Conservation (phyloP, 2,329 filamentous ascomycete species). For the Bimuria novae-zelandiae region DNA sequence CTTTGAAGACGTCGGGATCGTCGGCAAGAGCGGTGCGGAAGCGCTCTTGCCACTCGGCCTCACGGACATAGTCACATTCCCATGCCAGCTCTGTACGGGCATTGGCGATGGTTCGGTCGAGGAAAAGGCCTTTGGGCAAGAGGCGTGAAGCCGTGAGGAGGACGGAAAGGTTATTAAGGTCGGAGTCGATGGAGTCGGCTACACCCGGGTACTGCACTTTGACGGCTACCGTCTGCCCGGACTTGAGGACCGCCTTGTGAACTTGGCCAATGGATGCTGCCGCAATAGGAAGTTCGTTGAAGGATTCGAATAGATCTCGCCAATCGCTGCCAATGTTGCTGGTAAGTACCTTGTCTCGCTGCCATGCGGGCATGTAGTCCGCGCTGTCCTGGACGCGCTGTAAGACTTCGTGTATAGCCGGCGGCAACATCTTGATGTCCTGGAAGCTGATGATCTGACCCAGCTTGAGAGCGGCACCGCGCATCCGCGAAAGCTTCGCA, state of each 20-base stretch:
- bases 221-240: slow-evolving; percentile 79
- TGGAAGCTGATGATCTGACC: slow-evolving; percentile 99
- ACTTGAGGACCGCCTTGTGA: slow-evolving; percentile 79
- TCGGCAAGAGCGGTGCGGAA: slow-evolving; percentile 79
- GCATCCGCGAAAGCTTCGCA: slow-evolving; percentile 90
- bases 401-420: slow-evolving; percentile 83
- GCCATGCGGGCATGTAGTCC: slow-evolving; percentile 96
- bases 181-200: slow-evolving; percentile 92
- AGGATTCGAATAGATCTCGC: slow-evolving; percentile 80
- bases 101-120: slow-evolving; percentile 97
- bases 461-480: slow-evolving; percentile 93
- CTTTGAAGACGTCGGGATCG: slow-evolving; percentile 73
- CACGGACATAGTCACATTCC: slow-evolving; percentile 95
- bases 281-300: slow-evolving; percentile 90
- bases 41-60: slow-evolving; percentile 77
- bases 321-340: slow-evolving; percentile 82
- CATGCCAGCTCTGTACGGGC: slow-evolving; percentile 88
- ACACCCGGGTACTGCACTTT: slow-evolving; percentile 98
- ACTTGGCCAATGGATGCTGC: slow-evolving; percentile 98
- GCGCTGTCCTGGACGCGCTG: slow-evolving; percentile 95
- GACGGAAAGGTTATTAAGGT: slow-evolving; percentile 89
- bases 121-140: slow-evolving; percentile 86
- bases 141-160: slow-evolving; percentile 89
- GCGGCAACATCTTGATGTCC: slow-evolving; percentile 89
- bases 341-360: slow-evolving; percentile 81